Percentiles rank a stretch among this genome's conserved stretches.
These are phyloP conservation scores for Escallonia rubra DNA, from an alignment of 129 eudicot genomes.

Conservation along the genomic window DNA sequence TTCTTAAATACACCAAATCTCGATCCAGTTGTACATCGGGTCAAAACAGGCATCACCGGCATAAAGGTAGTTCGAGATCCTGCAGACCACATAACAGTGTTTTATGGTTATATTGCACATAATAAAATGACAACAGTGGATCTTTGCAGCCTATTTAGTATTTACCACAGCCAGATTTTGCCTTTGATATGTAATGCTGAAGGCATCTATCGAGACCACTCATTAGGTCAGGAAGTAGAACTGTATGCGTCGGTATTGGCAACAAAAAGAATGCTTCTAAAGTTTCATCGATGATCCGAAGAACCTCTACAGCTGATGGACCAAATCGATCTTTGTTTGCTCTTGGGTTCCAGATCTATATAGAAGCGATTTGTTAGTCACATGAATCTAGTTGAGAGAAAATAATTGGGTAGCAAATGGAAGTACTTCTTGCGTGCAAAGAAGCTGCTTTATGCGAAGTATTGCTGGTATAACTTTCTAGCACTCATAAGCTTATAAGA, in stretches of 20 bases:
- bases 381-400: not conserved
- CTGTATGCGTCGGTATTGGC: constrained; percentile 81
- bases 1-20: constrained; percentile 64
- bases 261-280: constrained; percentile 79
- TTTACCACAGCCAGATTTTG: constrained; percentile 83
- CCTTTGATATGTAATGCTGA: constrained; percentile 55
- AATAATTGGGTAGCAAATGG: not conserved
- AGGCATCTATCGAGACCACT: constrained; percentile 74
- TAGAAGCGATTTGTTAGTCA: constrained; percentile 1
- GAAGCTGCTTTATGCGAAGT: no score
- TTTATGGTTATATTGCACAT: not conserved
- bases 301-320: constrained; percentile 80
- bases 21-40: constrained; percentile 65
- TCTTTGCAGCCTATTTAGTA: constrained; percentile 13
- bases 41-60: constrained; percentile 67
- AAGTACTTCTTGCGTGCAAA: not conserved
- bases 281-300: constrained; percentile 73
- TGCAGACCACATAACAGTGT: constrained; percentile 12
- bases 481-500: no score
- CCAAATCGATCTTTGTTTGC: constrained; percentile 68
- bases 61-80: constrained; percentile 55
- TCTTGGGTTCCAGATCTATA: constrained; percentile 63
- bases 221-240: constrained; percentile 60
- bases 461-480: no score
- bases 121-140: constrained; percentile 3